Evolutionary conservation across 441 rosid species (phyloP).

Genomic region (Populus hybrid): DNA sequence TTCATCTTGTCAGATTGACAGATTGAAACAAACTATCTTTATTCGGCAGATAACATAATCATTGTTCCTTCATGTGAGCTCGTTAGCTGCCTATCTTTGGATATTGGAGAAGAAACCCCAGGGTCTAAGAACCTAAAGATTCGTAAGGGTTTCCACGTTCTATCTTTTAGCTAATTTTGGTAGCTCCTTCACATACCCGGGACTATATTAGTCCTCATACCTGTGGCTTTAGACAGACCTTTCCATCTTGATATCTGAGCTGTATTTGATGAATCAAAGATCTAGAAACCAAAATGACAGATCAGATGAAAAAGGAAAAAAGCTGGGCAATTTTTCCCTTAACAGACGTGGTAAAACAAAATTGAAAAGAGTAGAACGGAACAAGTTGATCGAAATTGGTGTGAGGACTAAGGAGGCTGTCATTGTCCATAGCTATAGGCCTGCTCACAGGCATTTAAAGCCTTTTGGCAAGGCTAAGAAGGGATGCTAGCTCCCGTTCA

Average conservation of each 20-base stretch:
- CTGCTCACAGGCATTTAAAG: constrained; percentile 24
- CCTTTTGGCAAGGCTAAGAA: constrained; percentile 22
- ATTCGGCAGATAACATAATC: not conserved
- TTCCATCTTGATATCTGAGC: constrained; percentile 8
- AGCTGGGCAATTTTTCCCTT: not conserved
- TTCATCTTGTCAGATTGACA: not conserved
- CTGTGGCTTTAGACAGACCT: not conserved
- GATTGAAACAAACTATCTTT: not conserved
- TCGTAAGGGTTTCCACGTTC: not conserved
- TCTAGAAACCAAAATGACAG: constrained; percentile 9
- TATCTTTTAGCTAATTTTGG: not conserved
- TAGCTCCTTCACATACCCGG: not conserved
- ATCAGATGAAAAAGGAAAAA: not conserved
- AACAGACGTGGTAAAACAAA: constrained; percentile 9
- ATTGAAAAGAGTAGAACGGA: not conserved
- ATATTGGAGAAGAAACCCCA: not conserved
- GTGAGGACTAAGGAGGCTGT: constrained; percentile 29
- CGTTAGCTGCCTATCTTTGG: not conserved
- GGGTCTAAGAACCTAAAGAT: not conserved
- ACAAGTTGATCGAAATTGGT: constrained; percentile 6
- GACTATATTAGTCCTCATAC: not conserved
- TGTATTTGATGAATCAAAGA: not conserved
- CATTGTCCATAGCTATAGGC: constrained; percentile 20
- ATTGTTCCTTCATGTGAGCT: not conserved
- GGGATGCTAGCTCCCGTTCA: constrained; percentile 16